These are phyloP conservation scores for Xylariales sp. DNA, from an alignment of 2,329 filamentous ascomycete species.

Conservation along the genomic window DNA sequence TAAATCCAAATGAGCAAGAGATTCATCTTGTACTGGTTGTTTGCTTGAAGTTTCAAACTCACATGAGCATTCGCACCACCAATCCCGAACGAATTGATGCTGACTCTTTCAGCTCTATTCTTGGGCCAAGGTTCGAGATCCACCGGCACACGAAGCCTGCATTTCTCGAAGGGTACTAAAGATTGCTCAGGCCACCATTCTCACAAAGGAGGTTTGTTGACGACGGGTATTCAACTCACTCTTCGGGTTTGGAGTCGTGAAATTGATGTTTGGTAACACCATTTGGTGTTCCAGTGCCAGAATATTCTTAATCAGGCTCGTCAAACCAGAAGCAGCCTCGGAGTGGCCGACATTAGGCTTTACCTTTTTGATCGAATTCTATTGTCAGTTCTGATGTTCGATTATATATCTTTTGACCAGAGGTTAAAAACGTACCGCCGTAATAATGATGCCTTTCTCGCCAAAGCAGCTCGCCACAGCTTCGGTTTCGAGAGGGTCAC, in stretches of 20 bases:
- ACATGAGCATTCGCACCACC: conserved; percentile 7
- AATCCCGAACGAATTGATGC: conserved; percentile 6
- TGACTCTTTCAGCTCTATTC: neutral
- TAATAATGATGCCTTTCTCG: no score
- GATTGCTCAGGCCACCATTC: conserved; percentile 26
- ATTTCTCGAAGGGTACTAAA: conserved; percentile 9
- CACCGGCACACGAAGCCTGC: neutral
- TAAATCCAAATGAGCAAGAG: neutral
- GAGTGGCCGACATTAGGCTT: conserved; percentile 33
- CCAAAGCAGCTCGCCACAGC: conserved; percentile 16
- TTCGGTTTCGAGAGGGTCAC: conserved; percentile 33
- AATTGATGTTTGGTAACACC: conserved; percentile 29
- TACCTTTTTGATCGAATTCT: no score
- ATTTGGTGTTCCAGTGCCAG: conserved; percentile 32
- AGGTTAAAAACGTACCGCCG: no score
- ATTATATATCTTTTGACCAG: no score
- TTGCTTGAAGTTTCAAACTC: no score
- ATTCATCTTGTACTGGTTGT: no score
- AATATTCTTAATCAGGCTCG: conserved; percentile 36
- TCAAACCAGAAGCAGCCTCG: conserved; percentile 38
- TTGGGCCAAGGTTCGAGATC: conserved; percentile 2
- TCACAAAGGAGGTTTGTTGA: conserved; percentile 17
- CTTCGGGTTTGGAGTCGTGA: neutral
- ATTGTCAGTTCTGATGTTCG: no score
- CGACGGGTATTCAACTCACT: conserved; percentile 18